Conservation (phyloP, 1,284 basidiomycete species). For the Apiotrichum montevideense region DNA sequence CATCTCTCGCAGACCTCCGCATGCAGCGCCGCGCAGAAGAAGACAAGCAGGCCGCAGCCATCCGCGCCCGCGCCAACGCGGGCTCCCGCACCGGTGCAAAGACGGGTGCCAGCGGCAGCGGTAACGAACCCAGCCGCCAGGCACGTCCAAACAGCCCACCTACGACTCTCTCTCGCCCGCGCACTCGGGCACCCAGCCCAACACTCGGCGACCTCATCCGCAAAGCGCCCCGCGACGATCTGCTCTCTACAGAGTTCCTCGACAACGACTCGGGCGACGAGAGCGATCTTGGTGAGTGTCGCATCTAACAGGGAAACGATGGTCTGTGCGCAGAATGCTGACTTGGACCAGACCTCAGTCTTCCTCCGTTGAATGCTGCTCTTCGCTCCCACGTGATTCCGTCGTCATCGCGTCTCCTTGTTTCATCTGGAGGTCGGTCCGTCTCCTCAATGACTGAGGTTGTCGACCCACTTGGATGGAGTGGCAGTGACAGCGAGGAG, state of each 20-base stretch:
- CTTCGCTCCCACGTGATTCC: conserved; percentile 30
- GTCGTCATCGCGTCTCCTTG: conserved; percentile 15
- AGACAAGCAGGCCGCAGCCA: neutral
- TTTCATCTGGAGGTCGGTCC: neutral
- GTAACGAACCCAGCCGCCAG: neutral
- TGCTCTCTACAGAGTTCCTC: conserved; percentile 5
- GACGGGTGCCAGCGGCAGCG: too few species aligned
- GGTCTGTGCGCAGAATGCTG: too few species aligned
- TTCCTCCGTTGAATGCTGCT: conserved; percentile 26
- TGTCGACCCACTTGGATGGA: conserved; percentile 23
- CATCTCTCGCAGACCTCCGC: conserved; percentile 17
- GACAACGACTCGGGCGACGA: conserved; percentile 19
- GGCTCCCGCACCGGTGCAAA: neutral
- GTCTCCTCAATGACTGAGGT: neutral
- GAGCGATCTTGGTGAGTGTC: conserved; percentile 34
- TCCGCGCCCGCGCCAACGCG: neutral
- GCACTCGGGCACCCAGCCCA: conserved; percentile 6
- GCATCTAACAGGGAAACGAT: too few species aligned
- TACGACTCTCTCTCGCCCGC: neutral
- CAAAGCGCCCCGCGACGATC: conserved; percentile 2
- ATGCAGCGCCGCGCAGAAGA: conserved; percentile 10
- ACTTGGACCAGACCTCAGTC: conserved; percentile 18
- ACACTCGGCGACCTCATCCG: conserved; percentile 14
- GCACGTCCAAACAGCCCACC: neutral
- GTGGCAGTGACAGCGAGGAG: conserved; percentile 37